Evolutionary conservation across 1,284 basidiomycete genomes (phyloP), one percentile per base, ranked within the genome.

Genomic region (Apiotrichum veenhuisii): DNA sequence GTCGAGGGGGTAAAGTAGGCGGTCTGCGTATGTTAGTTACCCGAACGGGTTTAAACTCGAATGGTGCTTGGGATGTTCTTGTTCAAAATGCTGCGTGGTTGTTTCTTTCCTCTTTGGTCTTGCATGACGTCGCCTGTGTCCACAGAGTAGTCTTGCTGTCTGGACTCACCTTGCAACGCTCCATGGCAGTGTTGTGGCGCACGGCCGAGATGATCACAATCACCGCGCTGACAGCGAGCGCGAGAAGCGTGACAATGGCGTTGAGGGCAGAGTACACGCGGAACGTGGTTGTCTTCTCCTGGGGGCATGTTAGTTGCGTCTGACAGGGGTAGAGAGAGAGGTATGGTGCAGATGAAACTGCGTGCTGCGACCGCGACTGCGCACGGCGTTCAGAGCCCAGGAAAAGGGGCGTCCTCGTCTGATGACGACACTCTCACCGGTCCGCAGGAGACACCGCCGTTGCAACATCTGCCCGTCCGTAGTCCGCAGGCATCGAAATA

Each of bases 251-350:
- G 36, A 81, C 68, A 30, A 88, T 55, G 7, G 80, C 76, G 74
- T 95, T 87, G 40, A 93, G 69, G 8, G 83, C 85, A 20, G 85
- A 80, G 76, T 91, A 95, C 71, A 84, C 80, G 53, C 86, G 83
- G 77, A 85, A 95, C 60, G 88, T 75, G 36, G 82, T 83, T 2
- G 86, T 79, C 67, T 86, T 89, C 72, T 95, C 91, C 87, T 92
- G 67, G 25, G 44, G 55, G 22, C 4, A 5, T 17, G 44, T 46
- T 33, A 48, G 46, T 5, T 22, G n/a, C n/a, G n/a, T n/a, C 40
- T 41, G 20, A 20, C 26, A 12, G 8, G 5, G 12, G 7, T 30
- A 12, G 7, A 12, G 30, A 12, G 30, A 30, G 30, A 5, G 30
- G 30, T 30, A 12, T 12, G 7, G 30, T 47, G 45, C 45, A 46